Evolutionary conservation across 2,329 filamentous ascomycete species (phyloP), one percentile per base, ranked within the genome.

Genomic region (Hymenoscyphus occultus): DNA sequence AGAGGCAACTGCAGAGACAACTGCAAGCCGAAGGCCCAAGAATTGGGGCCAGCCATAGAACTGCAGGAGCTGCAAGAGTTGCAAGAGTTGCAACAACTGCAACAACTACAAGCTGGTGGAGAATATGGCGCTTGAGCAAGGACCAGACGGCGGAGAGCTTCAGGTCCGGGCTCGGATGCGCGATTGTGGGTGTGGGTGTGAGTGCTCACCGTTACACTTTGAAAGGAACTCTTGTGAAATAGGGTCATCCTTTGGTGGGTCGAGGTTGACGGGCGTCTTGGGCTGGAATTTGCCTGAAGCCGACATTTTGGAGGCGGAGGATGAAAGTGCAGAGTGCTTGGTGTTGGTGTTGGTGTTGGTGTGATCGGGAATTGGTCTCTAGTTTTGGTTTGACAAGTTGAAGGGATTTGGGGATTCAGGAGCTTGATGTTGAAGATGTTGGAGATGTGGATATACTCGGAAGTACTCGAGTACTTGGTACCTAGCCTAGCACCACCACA

Each of bases 191-290:
- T 35, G 35, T 35, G 32, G 22, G 28, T 28, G 28, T 28, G 28
- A 28, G 28, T 35, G 35, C 35, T 74, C 82, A 96, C 95, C 95
- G 76, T 95, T 87, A 72, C 92, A 92, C 76, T 90, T 89, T 48
- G 89, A 83, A 68, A 99, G 83, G 72, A 94, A 88, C 65, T 95
- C 91, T 1, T 83, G 74, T n/a, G 88, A 88, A 73, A 99, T 97
- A 45, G 86, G 85, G 73, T 97, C 93, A 75, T 92, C 85, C 80
- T 96, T 98, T 14, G 95, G 95, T 45, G 92, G 89, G 65, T 90
- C 83, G 65, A 99, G 86, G 64, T 88, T 80, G 66, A 95, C 89
- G 2, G 91, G 84, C 35, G 81, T 80, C 78, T 95, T 96, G 56
- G 92, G 92, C 76, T 91, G 89, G 73, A 96, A 96, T 72, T 85